These are phyloP conservation scores for Hortiboletus flavorubellus DNA, from an alignment of 768 basidiomycete genomes.

Conservation along the genomic window DNA sequence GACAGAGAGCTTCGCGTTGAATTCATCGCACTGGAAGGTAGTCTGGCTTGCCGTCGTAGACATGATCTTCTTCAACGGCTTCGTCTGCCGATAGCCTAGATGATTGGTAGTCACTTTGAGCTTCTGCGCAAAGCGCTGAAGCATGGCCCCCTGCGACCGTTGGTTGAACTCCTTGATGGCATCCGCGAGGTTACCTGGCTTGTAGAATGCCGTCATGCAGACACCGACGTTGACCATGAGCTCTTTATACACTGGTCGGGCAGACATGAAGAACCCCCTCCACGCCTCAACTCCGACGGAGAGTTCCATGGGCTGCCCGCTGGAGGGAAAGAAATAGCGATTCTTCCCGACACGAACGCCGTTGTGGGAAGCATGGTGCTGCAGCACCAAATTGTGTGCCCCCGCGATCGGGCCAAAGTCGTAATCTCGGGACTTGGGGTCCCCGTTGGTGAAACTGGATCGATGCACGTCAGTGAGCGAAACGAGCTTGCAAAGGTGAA, in stretches of 20 bases:
- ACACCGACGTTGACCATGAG: slow-evolving; percentile 54
- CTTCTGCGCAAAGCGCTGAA: slow-evolving; percentile 45
- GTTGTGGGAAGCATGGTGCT: slow-evolving; percentile 39
- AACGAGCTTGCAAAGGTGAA: neutral
- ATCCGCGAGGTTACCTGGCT: slow-evolving; percentile 60
- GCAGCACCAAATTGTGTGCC: slow-evolving; percentile 48
- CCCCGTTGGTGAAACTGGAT: slow-evolving; percentile 40
- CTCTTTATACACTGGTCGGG: slow-evolving; percentile 45
- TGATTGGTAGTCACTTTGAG: slow-evolving; percentile 58
- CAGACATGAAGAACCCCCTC: slow-evolving; percentile 51
- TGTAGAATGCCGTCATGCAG: slow-evolving; percentile 53
- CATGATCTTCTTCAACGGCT: slow-evolving; percentile 41
- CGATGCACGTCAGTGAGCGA: neutral
- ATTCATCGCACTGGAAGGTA: slow-evolving; percentile 59
- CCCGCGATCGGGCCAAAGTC: slow-evolving; percentile 42
- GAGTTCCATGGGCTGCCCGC: slow-evolving; percentile 22
- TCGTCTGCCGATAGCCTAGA: slow-evolving; percentile 51
- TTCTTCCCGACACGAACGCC: slow-evolving; percentile 50
- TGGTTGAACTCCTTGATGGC: slow-evolving; percentile 48
- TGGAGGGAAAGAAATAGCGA: slow-evolving; percentile 47
- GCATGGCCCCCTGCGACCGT: slow-evolving; percentile 42
- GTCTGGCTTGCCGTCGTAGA: slow-evolving; percentile 38
- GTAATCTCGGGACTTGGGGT: slow-evolving; percentile 34
- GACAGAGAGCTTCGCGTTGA: slow-evolving; percentile 51
- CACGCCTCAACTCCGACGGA: slow-evolving; percentile 41